These are phyloP conservation scores for Colletotrichum liaoningense DNA, from an alignment of 2,329 filamentous ascomycete genomes.

Conservation along the genomic window DNA sequence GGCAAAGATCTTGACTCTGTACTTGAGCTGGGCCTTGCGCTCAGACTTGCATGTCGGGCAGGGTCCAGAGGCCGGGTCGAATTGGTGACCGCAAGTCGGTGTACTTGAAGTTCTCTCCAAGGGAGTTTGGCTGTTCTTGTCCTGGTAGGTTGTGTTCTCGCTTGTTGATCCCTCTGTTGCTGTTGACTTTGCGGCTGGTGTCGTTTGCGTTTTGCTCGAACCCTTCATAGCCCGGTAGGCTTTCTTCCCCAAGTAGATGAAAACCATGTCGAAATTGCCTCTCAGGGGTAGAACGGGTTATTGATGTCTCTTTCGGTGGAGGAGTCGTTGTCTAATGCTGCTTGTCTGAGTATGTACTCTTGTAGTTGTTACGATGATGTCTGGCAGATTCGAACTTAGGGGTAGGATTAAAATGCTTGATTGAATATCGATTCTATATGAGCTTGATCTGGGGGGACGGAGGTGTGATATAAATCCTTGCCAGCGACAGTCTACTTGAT, in stretches of 20 bases:
- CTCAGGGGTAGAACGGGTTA: background rate
- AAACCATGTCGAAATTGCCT: conserved; percentile 6
- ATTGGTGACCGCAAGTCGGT: conserved; percentile 13
- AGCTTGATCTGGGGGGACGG: background rate
- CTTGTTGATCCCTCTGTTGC: background rate
- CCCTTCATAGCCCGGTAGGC: conserved; percentile 11
- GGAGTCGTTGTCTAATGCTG: background rate
- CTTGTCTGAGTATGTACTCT: background rate
- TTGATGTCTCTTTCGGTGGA: background rate
- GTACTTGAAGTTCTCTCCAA: background rate
- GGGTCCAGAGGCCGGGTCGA: background rate
- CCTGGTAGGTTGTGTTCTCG: background rate
- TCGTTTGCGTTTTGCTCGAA: background rate
- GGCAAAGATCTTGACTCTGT: conserved; percentile 69
- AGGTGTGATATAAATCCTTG: background rate
- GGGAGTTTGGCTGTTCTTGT: background rate
- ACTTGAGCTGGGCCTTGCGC: conserved; percentile 46
- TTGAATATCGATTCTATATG: background rate
- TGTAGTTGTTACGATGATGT: background rate
- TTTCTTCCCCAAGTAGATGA: conserved; percentile 31
- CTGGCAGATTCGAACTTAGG: background rate
- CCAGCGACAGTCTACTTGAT: background rate
- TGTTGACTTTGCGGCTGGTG: background rate
- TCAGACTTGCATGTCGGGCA: conserved; percentile 49
- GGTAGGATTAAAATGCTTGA: background rate